Percentiles rank a stretch among this genome's conserved stretches.
phyloP scores from a whole-genome alignment of 1,284 basidiomycete species.

The Amylostereum chailletii region DNA sequence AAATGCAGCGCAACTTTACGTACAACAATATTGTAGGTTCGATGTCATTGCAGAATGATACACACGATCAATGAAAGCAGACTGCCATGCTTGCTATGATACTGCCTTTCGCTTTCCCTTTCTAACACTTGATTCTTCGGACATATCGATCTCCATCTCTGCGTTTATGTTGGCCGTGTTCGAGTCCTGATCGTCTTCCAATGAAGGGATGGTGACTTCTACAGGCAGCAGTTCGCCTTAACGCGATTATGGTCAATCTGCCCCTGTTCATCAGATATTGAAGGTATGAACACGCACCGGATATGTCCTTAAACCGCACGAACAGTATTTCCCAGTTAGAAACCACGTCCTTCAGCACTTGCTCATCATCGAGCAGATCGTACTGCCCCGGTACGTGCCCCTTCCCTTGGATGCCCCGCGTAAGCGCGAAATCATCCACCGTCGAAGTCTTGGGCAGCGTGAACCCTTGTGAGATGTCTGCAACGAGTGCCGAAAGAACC shows the following conservation, averaged over 20 bases:
- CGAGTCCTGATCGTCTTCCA: constrained; percentile 31
- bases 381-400: constrained; percentile 40
- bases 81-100: constrained; percentile 17
- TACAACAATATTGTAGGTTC: too few relatives aligned
- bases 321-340: constrained; percentile 58
- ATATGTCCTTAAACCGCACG: constrained; percentile 50
- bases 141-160: constrained; percentile 9
- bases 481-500: constrained; percentile 46
- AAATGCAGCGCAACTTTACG: too few relatives aligned
- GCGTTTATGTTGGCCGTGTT: background rate
- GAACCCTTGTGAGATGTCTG: constrained; percentile 23
- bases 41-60: background rate
- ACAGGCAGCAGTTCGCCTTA: constrained; percentile 34
- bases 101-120: constrained; percentile 43
- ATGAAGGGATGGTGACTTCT: constrained; percentile 30
- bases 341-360: constrained; percentile 40
- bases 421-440: constrained; percentile 57
- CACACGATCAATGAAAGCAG: background rate
- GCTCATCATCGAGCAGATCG: constrained; percentile 37
- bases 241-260: background rate
- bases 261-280: too few relatives aligned
- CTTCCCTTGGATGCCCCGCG: constrained; percentile 40
- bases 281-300: constrained; percentile 32
- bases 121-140: constrained; percentile 14
- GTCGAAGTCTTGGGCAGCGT: constrained; percentile 35